Evolutionary conservation across 441 rosid genomes (phyloP), one percentile per base, ranked within the genome.

Genomic region (Gossypium schwendimanii): DNA sequence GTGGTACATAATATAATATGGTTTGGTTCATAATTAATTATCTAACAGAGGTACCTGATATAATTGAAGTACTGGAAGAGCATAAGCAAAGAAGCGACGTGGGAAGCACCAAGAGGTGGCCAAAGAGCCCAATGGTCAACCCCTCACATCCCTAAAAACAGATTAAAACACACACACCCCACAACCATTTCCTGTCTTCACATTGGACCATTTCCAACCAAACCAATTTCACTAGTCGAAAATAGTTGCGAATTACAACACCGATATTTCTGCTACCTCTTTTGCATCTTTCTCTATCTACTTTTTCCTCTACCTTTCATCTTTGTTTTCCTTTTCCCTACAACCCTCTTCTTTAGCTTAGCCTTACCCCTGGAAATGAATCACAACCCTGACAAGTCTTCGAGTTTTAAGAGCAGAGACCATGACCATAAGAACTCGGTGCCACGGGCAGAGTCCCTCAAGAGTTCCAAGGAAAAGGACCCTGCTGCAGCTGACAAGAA

Each of bases 141-240:
- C 55, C 3, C n/a, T 50, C 68, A 6, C 9, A 7, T 33, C 39
- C 39, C 69, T 39, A 50, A 78, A 69, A 61, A 33, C 7, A 31
- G 49, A 33, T 17, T 15, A 33, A 15, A 20, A 60, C 17, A 61
- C 21, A 33, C 39, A 33, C 39, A 33, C 78, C 69, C 45, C 73
- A 63, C 70, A 70, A 54, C 36, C 36, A 31, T 0, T 71, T 62
- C 57, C 55, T 31, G 39, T 33, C 49, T 76, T 73, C 73, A 61
- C 55, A 54, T 60, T 2, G 17, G 84, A 80, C 82, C 84, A 23
- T 70, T 82, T 84, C 85, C 76, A 76, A 50, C 55, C 17, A 50
- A 6, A 6, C 8, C 28, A 65, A 18, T 33, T 33, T 33, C 53
- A 31, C 36, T 31, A 1, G 12, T 10, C 41, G 18, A 20, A 2